phyloP scores from a whole-genome alignment of 345 rosid genomes.

The Rhizophora apiculata region DNA sequence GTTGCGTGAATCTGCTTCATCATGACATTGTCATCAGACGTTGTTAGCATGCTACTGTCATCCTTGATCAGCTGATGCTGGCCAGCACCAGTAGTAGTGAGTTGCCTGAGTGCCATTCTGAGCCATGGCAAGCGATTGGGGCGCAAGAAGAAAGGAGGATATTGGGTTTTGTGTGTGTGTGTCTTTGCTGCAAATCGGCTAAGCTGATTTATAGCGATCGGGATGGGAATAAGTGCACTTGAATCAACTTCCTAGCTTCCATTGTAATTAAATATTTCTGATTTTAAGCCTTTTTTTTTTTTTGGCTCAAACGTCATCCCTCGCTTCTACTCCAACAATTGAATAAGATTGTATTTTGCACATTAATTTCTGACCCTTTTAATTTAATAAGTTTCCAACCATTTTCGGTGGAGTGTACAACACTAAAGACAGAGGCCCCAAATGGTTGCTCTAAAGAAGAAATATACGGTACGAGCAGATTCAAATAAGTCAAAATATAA shows the following conservation, averaged over 20 bases:
- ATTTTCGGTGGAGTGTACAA: too few species aligned
- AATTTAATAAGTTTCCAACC: too few species aligned
- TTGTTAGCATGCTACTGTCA: slow-evolving; percentile 41
- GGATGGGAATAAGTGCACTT: slow-evolving; percentile 19
- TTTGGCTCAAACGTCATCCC: too few species aligned
- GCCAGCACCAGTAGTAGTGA: neutral
- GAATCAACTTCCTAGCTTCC: slow-evolving; percentile 66
- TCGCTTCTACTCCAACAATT: too few species aligned
- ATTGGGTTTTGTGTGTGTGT: slow-evolving; percentile 14
- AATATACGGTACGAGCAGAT: neutral
- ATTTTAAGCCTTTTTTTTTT: too few species aligned
- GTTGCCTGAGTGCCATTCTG: slow-evolving; percentile 16
- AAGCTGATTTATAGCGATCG: slow-evolving; percentile 34
- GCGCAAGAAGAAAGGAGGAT: neutral
- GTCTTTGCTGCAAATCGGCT: neutral
- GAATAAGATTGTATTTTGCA: too few species aligned
- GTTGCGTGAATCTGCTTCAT: slow-evolving; percentile 50
- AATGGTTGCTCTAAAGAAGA: too few species aligned
- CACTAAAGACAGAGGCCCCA: too few species aligned
- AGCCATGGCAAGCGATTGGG: neutral
- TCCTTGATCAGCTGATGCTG: slow-evolving; percentile 27
- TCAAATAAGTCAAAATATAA: neutral
- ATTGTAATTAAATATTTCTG: slow-evolving; percentile 27
- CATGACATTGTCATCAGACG: slow-evolving; percentile 64
- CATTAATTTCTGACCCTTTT: too few species aligned